phyloP scores from a whole-genome alignment of 345 rosid species.

The Ailanthus altissimus region DNA sequence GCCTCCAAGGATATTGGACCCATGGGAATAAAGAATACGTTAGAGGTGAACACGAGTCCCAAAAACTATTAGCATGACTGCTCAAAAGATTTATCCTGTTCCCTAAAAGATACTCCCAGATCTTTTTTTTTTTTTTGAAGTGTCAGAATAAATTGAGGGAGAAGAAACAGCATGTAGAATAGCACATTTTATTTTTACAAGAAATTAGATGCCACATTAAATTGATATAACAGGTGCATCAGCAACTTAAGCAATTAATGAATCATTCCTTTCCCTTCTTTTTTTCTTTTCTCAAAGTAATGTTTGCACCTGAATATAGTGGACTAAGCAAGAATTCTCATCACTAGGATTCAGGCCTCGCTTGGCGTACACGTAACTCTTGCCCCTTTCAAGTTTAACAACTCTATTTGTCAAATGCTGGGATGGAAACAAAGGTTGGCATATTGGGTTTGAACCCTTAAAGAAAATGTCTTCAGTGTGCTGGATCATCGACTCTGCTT shows the following conservation, averaged over 20 bases:
- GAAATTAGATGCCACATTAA: background rate
- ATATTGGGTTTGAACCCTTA: constrained; percentile 57
- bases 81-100: background rate
- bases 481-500: constrained; percentile 69
- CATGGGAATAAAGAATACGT: background rate
- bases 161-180: background rate
- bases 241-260: background rate
- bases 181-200: constrained; percentile 6
- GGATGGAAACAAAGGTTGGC: constrained; percentile 75
- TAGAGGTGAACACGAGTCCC: background rate
- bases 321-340: constrained; percentile 81
- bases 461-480: constrained; percentile 65
- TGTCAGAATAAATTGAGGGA: background rate
- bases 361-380: constrained; percentile 51
- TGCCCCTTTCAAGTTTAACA: constrained; percentile 66
- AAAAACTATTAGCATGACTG: background rate
- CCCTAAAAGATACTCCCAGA: background rate
- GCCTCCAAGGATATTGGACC: background rate
- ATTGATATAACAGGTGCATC: background rate
- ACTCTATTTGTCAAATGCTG: constrained; percentile 80
- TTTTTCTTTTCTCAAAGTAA: background rate
- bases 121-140: background rate
- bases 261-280: background rate
- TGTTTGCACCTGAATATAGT: constrained; percentile 76
- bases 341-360: constrained; percentile 78